phyloP scores from a whole-genome alignment of 345 rosid genomes.

The Combretum micranthum region DNA sequence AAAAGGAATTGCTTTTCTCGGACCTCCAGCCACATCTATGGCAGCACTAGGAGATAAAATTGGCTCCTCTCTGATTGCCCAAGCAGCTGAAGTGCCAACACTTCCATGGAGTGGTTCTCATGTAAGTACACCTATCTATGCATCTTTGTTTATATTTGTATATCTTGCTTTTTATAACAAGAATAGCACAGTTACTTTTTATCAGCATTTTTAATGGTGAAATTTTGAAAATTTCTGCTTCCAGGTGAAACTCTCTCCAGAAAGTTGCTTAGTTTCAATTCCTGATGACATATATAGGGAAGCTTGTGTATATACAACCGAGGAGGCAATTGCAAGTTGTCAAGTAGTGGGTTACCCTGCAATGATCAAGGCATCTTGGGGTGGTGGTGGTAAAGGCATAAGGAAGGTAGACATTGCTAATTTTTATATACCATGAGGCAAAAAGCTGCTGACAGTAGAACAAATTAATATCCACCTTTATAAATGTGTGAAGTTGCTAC shows the following conservation, averaged over 20 bases:
- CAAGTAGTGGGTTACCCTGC: slow-evolving; percentile 99
- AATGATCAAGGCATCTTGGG: slow-evolving; percentile 99
- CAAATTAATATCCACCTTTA: too few species aligned
- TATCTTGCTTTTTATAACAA: background rate
- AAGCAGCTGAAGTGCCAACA: slow-evolving; percentile 99
- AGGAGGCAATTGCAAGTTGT: slow-evolving; percentile 97
- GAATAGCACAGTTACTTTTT: background rate
- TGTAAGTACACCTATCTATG: slow-evolving; percentile 29
- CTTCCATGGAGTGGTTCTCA: slow-evolving; percentile 99
- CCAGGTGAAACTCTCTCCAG: slow-evolving; percentile 79
- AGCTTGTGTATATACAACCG: slow-evolving; percentile 96
- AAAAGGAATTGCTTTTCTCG: slow-evolving; percentile 90
- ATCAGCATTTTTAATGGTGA: slow-evolving; percentile 13
- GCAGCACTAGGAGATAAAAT: slow-evolving; percentile 97
- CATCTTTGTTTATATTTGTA: background rate
- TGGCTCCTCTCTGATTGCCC: slow-evolving; percentile 99
- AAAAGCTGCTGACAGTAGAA: too few species aligned
- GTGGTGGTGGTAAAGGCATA: slow-evolving; percentile 99
- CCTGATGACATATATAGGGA: slow-evolving; percentile 83
- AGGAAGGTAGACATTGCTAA: slow-evolving; percentile 65
- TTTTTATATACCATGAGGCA: background rate
- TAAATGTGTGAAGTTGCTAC: too few species aligned
- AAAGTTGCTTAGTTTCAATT: slow-evolving; percentile 70
- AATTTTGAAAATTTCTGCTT: slow-evolving; percentile 12
- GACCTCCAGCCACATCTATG: slow-evolving; percentile 90